Conservation (phyloP, 768 basidiomycete genomes). For the Lactarius psammicola region DNA sequence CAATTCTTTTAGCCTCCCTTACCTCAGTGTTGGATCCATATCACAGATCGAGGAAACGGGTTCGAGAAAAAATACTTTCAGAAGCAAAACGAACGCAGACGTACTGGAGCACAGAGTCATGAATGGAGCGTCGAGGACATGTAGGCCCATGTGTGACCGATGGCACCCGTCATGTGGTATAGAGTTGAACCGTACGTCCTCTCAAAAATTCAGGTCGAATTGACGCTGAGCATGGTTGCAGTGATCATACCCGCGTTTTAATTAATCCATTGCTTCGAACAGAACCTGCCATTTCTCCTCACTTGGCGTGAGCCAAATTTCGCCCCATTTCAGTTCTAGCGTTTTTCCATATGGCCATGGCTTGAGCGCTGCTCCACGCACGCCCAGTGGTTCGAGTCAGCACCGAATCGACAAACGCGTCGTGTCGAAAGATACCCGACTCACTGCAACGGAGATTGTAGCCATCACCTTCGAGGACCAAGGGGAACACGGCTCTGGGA, state of each 20-base stretch:
- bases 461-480: constrained; percentile 2
- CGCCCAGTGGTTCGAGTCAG: too few species aligned
- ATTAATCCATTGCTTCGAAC: constrained; percentile 5
- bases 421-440: background rate
- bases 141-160: constrained; percentile 42
- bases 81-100: constrained; percentile 68
- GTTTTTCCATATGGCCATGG: constrained; percentile 15
- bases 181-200: constrained; percentile 2
- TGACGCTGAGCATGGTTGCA: background rate
- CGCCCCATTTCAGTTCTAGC: constrained; percentile 10
- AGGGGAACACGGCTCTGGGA: constrained; percentile 6
- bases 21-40: constrained; percentile 11
- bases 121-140: constrained; percentile 92
- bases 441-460: constrained; percentile 12
- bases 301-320: constrained; percentile 5
- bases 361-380: background rate
- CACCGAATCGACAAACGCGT: background rate
- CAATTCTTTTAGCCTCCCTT: background rate
- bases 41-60: constrained; percentile 82
- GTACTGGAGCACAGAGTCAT: constrained; percentile 70
- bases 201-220: background rate
- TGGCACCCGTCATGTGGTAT: background rate
- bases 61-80: constrained; percentile 95
- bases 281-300: constrained; percentile 14
- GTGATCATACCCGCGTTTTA: background rate